Evolutionary conservation across 2,329 filamentous ascomycete species (phyloP).

Genomic region (Esteya vermicola): DNA sequence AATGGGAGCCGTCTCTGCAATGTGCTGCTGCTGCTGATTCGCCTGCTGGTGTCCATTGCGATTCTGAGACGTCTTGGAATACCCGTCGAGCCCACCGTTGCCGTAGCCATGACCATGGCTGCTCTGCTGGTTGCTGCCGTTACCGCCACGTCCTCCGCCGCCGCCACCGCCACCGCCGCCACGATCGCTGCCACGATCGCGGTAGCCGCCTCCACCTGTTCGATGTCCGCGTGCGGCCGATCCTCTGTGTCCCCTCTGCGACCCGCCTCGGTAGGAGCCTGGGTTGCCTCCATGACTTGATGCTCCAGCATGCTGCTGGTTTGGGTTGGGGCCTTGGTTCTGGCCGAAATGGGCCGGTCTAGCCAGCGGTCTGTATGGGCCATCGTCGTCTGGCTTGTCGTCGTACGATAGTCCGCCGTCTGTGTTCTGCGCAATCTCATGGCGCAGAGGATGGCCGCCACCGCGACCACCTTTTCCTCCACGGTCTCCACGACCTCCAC

Average conservation of each 20-base stretch:
- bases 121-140: not conserved
- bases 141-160: not conserved
- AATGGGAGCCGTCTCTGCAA: too few species aligned
- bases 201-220: too few species aligned
- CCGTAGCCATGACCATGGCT: too few species aligned
- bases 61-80: not conserved
- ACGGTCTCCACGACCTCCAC: constrained; percentile 7
- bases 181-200: constrained; percentile 21
- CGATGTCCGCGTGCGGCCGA: constrained; percentile 33
- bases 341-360: constrained; percentile 50
- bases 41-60: too few species aligned
- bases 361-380: constrained; percentile 57
- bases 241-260: constrained; percentile 12
- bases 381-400: constrained; percentile 51
- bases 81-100: not conserved
- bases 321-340: constrained; percentile 23
- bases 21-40: too few species aligned
- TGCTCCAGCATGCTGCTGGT: not conserved
- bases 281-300: constrained; percentile 14
- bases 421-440: constrained; percentile 20
- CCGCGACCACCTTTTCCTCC: not conserved
- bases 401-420: constrained; percentile 47
- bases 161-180: constrained; percentile 23
- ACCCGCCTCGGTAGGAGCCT: not conserved
- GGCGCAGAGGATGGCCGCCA: constrained; percentile 21